A percentile compares a stretch with the other conserved stretches of the same genome.
These are phyloP conservation scores for Lactifluus echinatus DNA, from an alignment of 768 basidiomycete species.

Conservation along the genomic window DNA sequence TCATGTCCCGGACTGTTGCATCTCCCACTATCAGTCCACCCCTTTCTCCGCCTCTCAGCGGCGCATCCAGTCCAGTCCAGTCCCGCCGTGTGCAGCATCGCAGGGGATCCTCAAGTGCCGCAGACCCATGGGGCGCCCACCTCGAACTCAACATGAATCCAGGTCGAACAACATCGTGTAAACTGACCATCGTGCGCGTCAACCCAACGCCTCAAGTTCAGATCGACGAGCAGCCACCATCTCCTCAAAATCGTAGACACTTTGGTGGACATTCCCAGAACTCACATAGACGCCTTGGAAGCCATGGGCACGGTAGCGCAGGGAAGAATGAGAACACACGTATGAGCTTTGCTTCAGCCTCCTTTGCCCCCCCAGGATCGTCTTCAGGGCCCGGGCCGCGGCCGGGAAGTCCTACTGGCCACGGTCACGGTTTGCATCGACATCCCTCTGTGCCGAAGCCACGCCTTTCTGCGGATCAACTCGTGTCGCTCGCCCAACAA, in stretches of 20 bases:
- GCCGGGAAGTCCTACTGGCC: constrained; percentile 21
- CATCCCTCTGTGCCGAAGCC: constrained; percentile 33
- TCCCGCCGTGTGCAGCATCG: constrained; percentile 41
- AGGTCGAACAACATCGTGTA: constrained; percentile 48
- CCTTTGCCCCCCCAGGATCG: constrained; percentile 37
- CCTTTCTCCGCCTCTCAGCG: constrained; percentile 7
- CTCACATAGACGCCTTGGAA: constrained; percentile 26
- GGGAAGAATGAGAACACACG: constrained; percentile 28
- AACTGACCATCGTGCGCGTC: constrained; percentile 69
- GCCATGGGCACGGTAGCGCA: constrained; percentile 24
- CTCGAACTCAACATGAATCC: constrained; percentile 44
- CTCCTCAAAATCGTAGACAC: constrained; percentile 24
- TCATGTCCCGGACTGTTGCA: constrained; percentile 10
- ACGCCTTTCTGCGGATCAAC: constrained; percentile 57
- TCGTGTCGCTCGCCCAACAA: constrained; percentile 62
- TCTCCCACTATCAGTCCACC: constrained; percentile 5
- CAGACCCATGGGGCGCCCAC: constrained; percentile 59
- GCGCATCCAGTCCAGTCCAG: constrained; percentile 1
- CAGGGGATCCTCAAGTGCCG: constrained; percentile 59
- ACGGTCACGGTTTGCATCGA: constrained; percentile 32
- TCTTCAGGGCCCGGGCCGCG: constrained; percentile 22
- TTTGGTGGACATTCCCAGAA: constrained; percentile 23
- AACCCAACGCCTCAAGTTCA: constrained; percentile 25
- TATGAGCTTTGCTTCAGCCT: constrained; percentile 58
- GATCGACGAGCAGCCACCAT: constrained; percentile 32